phyloP scores from a whole-genome alignment of 2,329 filamentous ascomycete genomes.

The Westerdykella aurantiaca region DNA sequence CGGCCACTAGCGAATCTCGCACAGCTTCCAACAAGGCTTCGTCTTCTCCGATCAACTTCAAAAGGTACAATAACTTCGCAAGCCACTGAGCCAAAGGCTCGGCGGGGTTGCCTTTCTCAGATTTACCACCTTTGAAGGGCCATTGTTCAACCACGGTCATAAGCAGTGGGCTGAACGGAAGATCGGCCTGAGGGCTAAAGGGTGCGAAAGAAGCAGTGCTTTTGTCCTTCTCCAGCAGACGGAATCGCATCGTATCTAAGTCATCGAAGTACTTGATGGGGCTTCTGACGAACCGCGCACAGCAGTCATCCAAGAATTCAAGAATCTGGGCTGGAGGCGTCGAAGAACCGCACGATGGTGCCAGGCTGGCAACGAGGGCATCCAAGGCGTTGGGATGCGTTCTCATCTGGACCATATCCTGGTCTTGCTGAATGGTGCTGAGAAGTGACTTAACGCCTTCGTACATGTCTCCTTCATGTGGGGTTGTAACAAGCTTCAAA shows the following conservation, averaged over 20 bases:
- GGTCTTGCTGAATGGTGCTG: constrained; percentile 56
- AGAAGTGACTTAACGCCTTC: constrained; percentile 53
- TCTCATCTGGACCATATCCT: constrained; percentile 56
- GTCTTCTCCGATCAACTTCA: constrained; percentile 35
- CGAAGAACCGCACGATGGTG: constrained; percentile 36
- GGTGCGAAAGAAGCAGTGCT: no score
- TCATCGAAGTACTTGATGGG: constrained; percentile 80
- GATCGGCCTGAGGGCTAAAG: constrained; percentile 12
- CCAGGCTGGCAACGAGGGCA: constrained; percentile 44
- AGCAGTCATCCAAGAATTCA: constrained; percentile 75
- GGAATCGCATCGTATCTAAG: constrained; percentile 47
- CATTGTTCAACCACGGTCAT: constrained; percentile 73
- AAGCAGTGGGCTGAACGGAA: constrained; percentile 56
- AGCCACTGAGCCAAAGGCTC: constrained; percentile 33
- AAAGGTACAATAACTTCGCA: constrained; percentile 29
- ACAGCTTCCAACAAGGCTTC: constrained; percentile 20
- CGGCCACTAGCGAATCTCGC: constrained; percentile 24
- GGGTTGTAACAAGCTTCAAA: constrained; percentile 53
- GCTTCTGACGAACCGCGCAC: constrained; percentile 66
- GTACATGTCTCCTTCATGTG: constrained; percentile 46
- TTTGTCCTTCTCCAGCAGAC: constrained; percentile 3
- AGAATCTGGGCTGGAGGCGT: constrained; percentile 46
- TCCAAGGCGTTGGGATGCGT: constrained; percentile 37
- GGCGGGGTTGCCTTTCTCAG: constrained; percentile 19
- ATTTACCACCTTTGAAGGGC: constrained; percentile 50